These are phyloP conservation scores for Xerocomus spinulosus DNA, from an alignment of 768 basidiomycete species.

Conservation along the genomic window DNA sequence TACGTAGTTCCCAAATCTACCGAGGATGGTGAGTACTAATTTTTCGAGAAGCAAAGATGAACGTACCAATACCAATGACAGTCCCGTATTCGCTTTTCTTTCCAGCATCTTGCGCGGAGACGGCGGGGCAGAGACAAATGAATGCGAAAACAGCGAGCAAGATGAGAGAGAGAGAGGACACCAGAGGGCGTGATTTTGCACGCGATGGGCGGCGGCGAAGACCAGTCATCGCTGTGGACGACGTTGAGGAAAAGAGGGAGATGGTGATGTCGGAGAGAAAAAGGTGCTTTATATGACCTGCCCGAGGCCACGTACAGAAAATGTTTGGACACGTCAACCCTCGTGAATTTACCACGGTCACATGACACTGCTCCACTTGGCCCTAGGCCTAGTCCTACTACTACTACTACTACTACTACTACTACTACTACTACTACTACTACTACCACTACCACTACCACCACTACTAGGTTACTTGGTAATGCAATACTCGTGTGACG, in stretches of 20 bases:
- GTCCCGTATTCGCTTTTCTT: conserved; percentile 74
- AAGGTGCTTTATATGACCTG: conserved; percentile 20
- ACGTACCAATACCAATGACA: conserved; percentile 87
- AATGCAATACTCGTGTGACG: too few relatives aligned
- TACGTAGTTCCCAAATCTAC: conserved; percentile 91
- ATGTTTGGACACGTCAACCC: conserved; percentile 30
- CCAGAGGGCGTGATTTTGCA: conserved; percentile 50
- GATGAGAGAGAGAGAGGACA: conserved; percentile 56
- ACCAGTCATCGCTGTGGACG: conserved; percentile 25
- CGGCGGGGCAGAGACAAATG: conserved; percentile 64
- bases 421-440: too few relatives aligned
- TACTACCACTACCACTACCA: too few relatives aligned
- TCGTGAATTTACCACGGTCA: conserved; percentile 25
- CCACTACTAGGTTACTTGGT: too few relatives aligned
- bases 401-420: too few relatives aligned
- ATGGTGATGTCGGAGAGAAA: conserved; percentile 6
- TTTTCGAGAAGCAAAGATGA: fast-evolving
- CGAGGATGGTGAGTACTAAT: conserved; percentile 8
- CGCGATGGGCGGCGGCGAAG: conserved; percentile 45
- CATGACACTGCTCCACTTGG: conserved; percentile 1
- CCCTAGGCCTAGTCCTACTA: too few relatives aligned
- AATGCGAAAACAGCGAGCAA: conserved; percentile 66
- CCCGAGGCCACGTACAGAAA: conserved; percentile 26
- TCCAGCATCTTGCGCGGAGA: conserved; percentile 54
- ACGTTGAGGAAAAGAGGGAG: conserved; percentile 7